Evolutionary conservation across 1,284 basidiomycete species (phyloP).

Genomic region (Puccinia polysora): DNA sequence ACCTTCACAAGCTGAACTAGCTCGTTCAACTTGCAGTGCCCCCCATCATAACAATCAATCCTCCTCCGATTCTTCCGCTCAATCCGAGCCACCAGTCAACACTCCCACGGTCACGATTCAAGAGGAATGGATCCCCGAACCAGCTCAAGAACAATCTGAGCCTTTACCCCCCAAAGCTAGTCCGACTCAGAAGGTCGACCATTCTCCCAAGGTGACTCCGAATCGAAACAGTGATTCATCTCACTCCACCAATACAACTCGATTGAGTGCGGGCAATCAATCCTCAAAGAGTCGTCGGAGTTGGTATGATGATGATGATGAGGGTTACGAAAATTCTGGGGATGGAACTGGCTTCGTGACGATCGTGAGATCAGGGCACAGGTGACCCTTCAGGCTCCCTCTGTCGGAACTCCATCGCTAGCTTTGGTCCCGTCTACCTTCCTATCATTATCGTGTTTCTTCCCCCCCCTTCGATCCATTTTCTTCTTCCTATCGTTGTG

Average conservation of each 20-base stretch:
- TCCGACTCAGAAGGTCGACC: background rate
- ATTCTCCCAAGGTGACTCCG: background rate
- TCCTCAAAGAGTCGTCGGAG: background rate
- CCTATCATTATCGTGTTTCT: no score
- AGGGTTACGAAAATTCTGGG: background rate
- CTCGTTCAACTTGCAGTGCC: background rate
- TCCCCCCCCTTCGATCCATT: no score
- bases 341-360: slow-evolving; percentile 23
- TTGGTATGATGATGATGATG: slow-evolving; percentile 25
- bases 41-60: background rate
- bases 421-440: no score
- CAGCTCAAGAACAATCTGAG: no score
- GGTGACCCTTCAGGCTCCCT: background rate
- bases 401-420: background rate
- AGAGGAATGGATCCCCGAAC: no score
- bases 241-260: slow-evolving; percentile 14
- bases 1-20: background rate
- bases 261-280: background rate
- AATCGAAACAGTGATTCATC: slow-evolving; percentile 6
- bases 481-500: no score
- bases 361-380: slow-evolving; percentile 14
- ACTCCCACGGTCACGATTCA: no score
- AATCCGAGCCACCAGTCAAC: background rate
- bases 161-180: background rate
- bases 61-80: background rate